phyloP scores from a whole-genome alignment of 2,329 filamentous ascomycete species.

The Aspergillus eucalypticola region DNA sequence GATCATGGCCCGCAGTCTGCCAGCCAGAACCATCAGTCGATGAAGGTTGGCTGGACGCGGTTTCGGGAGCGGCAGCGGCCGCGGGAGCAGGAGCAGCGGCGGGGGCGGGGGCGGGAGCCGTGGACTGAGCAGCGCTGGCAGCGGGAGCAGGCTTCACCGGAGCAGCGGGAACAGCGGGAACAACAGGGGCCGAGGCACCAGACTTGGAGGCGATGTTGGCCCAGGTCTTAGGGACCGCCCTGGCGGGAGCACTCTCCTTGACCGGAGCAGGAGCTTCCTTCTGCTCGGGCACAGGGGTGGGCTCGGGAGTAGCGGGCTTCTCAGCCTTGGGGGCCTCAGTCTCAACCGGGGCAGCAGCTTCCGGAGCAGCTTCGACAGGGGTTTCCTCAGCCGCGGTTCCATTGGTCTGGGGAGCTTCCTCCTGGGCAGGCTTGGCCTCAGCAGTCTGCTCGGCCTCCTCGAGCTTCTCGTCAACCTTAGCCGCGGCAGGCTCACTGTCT shows the following conservation, averaged over 20 bases:
- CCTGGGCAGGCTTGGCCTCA: slow-evolving; percentile 35
- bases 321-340: slow-evolving; percentile 53
- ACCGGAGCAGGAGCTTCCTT: slow-evolving; percentile 52
- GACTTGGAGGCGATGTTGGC: slow-evolving; percentile 59
- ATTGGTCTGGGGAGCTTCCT: slow-evolving; percentile 40
- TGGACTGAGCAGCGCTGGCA: slow-evolving; percentile 35
- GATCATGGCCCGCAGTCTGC: slow-evolving; percentile 78
- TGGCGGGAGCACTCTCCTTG: slow-evolving; percentile 48
- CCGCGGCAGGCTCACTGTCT: slow-evolving; percentile 46
- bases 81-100: slow-evolving; percentile 33
- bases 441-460: slow-evolving; percentile 61
- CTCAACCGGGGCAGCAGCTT: slow-evolving; percentile 38
- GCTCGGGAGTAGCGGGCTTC: slow-evolving; percentile 65
- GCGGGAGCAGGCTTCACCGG: slow-evolving; percentile 37
- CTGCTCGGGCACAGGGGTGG: slow-evolving; percentile 55
- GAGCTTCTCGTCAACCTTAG: slow-evolving; percentile 71
- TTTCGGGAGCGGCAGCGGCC: slow-evolving; percentile 51
- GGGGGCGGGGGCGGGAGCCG: slow-evolving; percentile 38
- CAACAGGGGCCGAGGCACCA: slow-evolving; percentile 40
- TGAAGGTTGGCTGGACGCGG: slow-evolving; percentile 76
- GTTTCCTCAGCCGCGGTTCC: slow-evolving; percentile 27
- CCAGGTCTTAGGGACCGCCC: slow-evolving; percentile 65
- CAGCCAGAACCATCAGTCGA: slow-evolving; percentile 69
- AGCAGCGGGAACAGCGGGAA: slow-evolving; percentile 36
- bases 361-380: slow-evolving; percentile 20